Conservation (phyloP, 257 asterid genomes). For the Solanum medicagineum region DNA sequence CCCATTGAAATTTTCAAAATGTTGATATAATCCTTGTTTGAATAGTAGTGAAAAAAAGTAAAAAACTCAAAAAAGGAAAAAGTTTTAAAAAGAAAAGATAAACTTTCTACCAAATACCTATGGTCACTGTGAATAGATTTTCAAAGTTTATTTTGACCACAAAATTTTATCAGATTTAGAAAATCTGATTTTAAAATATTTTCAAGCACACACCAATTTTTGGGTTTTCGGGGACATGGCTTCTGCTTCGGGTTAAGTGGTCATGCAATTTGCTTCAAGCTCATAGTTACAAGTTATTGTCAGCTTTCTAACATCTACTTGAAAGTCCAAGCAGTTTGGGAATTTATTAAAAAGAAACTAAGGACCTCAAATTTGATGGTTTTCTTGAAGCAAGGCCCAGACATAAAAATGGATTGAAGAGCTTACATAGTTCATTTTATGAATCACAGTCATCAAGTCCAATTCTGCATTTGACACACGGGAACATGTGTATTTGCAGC, state of each 20-base stretch:
- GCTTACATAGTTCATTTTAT: too few species aligned
- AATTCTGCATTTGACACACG: too few species aligned
- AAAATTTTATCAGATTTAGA: neutral
- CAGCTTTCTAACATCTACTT: neutral
- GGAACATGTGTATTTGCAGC: conserved; percentile 72
- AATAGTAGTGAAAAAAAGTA: too few species aligned
- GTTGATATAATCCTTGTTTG: too few species aligned
- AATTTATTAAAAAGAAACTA: neutral
- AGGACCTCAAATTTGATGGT: neutral
- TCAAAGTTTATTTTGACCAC: neutral
- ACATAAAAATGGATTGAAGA: neutral
- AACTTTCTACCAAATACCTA: neutral
- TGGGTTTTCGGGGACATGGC: neutral
- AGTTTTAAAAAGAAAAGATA: neutral
- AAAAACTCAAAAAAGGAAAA: neutral
- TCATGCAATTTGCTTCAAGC: neutral
- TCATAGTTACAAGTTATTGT: neutral
- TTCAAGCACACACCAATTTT: neutral
- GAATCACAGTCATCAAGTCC: too few species aligned
- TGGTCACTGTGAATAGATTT: neutral
- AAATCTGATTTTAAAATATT: neutral
- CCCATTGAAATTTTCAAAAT: too few species aligned
- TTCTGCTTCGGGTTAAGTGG: neutral
- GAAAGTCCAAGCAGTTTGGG: neutral
- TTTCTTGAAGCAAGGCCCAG: neutral